These are phyloP conservation scores for Debaryomyces coudertii DNA, from an alignment of 1,139 yeast species.

Conservation along the genomic window DNA sequence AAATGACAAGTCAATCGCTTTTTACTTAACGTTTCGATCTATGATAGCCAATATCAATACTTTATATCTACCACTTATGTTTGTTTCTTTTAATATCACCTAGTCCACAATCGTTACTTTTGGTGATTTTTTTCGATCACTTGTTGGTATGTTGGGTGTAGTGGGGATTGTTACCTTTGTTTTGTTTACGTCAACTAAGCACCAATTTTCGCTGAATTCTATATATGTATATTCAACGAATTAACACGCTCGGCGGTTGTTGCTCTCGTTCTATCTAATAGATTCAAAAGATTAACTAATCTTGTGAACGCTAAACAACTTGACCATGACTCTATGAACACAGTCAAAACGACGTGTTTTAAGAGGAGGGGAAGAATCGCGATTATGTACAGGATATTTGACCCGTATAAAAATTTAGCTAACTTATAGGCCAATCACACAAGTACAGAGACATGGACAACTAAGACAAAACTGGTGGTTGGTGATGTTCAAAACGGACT, in stretches of 20 bases:
- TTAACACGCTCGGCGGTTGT: neutral
- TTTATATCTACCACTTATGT: neutral
- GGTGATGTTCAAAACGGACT: neutral
- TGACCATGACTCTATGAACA: neutral
- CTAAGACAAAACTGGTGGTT: neutral
- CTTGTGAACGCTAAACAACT: neutral
- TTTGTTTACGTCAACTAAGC: neutral
- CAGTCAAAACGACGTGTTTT: slow-evolving; percentile 7
- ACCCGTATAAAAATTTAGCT: neutral
- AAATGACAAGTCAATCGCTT: neutral
- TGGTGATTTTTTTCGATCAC: neutral
- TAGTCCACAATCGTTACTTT: neutral
- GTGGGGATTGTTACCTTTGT: neutral
- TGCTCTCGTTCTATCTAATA: neutral
- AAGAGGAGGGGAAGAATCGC: neutral
- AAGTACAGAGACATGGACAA: neutral
- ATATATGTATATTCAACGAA: neutral
- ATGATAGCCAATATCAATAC: neutral
- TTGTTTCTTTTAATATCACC: neutral
- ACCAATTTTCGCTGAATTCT: neutral
- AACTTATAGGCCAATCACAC: neutral
- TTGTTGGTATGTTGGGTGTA: neutral
- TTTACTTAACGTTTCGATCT: neutral
- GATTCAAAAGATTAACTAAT: slow-evolving; percentile 1
- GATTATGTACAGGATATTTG: neutral